Evolutionary conservation across 495 filamentous ascomycete genomes (phyloP), one percentile per base, ranked within the genome.

Genomic region (Tuber calosporum): DNA sequence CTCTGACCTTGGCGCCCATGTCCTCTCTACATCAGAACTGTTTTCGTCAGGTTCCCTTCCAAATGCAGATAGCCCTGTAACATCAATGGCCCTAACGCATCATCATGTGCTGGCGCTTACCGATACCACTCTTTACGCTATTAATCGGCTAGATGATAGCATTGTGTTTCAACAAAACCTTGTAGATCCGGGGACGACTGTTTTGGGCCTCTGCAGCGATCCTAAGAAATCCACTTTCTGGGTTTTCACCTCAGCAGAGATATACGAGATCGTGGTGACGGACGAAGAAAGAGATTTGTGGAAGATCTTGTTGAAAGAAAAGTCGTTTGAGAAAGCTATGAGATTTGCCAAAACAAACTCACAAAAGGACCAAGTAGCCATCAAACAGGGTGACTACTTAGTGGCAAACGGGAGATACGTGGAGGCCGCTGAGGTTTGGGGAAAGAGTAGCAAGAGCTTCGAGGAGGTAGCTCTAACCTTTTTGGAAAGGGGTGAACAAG

Each of bases 251-350:
- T 85, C 87, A 7, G 85, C 90, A 72, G 92, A 95, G 74, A 97
- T 99, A 69, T 97, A 91, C 78, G 96, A 99, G 84, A 91, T 99
- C 67, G 92, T 93, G 15, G 90, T 92, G 26, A 89, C 87, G 36
- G 92, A 97, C 68, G 96, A 99, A 80, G 92, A 94, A 78, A 84
- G 94, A 77, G 93, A 98, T 84, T 87, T 97, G 39, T 99, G 95
- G 95, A 92, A 91, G 80, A 91, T 97, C 34, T 90, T 97, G 86
- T 83, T 97, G 39, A 86, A 90, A 76, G 86, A 89, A 77, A 91
- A 96, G 79, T 89, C 92, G 72, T 99, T 97, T 76, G 93, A 96
- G 67, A 87, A 89, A 40, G 95, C 96, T 15, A 87, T 94, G 74
- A 89, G 90, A 72, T 94, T 93, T 85, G 93, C 95, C 41, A 88